Evolutionary conservation across 257 asterid genomes (phyloP).

Genomic region (Marsdenia floribunda): DNA sequence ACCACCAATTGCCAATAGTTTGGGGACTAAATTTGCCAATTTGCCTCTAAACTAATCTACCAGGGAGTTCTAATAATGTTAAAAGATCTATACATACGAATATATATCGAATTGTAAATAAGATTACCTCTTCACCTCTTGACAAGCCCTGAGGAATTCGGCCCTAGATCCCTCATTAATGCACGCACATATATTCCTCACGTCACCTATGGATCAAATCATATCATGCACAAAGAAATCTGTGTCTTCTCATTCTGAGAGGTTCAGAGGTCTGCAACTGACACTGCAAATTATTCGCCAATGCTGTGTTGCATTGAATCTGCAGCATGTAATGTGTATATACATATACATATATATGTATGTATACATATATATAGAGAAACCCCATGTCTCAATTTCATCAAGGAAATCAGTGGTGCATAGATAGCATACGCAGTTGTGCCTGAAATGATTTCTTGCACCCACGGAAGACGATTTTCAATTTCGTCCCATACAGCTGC

Average conservation of each 20-base stretch:
- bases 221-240: not conserved
- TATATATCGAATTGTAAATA: too few species aligned
- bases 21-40: too few species aligned
- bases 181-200: not conserved
- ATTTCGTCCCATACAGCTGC: not conserved
- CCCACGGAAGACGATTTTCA: not conserved
- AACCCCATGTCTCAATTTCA: conserved; percentile 1
- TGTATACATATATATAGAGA: not conserved
- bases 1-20: too few species aligned
- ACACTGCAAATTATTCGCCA: not conserved
- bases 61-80: too few species aligned
- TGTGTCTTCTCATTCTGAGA: not conserved
- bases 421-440: conserved; percentile 3
- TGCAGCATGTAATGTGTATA: not conserved
- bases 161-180: not conserved
- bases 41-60: too few species aligned
- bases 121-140: too few species aligned
- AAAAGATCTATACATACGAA: too few species aligned
- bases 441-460: not conserved
- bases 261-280: not conserved
- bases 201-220: not conserved
- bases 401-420: conserved; percentile 10
- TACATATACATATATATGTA: too few species aligned
- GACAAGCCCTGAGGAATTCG: too few species aligned
- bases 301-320: not conserved